Evolutionary conservation across 345 rosid genomes (phyloP).

Genomic region (Salix udensis): DNA sequence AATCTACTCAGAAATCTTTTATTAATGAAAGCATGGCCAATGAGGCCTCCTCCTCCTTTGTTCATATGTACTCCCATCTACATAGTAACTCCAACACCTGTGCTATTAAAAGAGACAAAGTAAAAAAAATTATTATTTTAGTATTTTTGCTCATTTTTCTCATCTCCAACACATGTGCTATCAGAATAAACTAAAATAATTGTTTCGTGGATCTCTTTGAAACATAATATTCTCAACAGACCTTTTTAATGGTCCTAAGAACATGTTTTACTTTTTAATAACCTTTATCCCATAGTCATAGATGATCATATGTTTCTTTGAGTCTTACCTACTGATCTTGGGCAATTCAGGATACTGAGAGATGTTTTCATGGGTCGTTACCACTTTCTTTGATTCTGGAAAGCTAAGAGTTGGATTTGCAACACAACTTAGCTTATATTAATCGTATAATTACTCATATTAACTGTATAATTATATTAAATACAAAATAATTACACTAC

Average conservation of each 20-base stretch:
- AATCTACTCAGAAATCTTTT: background rate
- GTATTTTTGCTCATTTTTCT: too few species aligned
- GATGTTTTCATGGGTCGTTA: constrained; percentile 31
- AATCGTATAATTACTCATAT: too few species aligned
- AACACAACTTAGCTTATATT: too few species aligned
- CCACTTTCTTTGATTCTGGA: constrained; percentile 29
- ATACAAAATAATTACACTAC: too few species aligned
- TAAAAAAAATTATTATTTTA: too few species aligned
- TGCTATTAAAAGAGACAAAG: too few species aligned
- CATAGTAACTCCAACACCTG: too few species aligned
- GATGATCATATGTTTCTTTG: background rate
- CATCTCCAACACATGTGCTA: too few species aligned
- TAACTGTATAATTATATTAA: too few species aligned
- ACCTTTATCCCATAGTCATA: background rate
- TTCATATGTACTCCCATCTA: background rate
- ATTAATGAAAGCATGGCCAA: background rate
- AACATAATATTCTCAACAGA: background rate
- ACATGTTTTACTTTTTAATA: background rate
- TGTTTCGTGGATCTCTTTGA: constrained; percentile 29
- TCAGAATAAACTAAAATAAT: too few species aligned
- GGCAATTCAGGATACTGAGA: constrained; percentile 29
- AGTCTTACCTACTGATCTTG: background rate
- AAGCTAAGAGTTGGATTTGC: constrained; percentile 28
- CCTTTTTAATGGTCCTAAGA: background rate
- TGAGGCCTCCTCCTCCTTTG: background rate